phyloP scores from a whole-genome alignment of 306 rosid genomes.

The Leucaena leucocephala region DNA sequence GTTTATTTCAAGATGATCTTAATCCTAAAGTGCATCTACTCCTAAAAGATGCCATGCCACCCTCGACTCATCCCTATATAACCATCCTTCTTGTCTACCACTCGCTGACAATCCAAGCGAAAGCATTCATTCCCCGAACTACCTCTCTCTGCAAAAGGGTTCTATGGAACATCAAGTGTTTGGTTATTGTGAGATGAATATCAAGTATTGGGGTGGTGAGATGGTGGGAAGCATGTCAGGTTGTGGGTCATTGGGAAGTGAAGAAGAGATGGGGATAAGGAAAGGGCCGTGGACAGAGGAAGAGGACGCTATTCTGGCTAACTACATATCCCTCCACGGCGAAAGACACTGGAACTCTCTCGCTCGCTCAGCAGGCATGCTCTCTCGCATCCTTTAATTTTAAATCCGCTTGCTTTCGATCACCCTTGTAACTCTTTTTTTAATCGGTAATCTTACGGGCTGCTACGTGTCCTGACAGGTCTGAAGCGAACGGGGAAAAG shows the following conservation, averaged over 20 bases:
- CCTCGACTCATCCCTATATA: slow-evolving; percentile 24
- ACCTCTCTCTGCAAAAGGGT: background rate
- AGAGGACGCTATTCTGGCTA: slow-evolving; percentile 55
- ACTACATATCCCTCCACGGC: slow-evolving; percentile 48
- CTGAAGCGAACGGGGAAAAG: slow-evolving; percentile 74
- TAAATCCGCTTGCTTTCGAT: background rate
- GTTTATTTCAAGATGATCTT: background rate
- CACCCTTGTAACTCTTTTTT: no score
- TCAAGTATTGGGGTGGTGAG: slow-evolving; percentile 4
- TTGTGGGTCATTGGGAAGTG: slow-evolving; percentile 36
- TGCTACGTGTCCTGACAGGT: slow-evolving; percentile 36
- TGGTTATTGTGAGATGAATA: background rate
- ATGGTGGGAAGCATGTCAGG: slow-evolving; percentile 40
- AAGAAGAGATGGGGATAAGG: slow-evolving; percentile 41
- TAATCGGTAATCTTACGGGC: background rate
- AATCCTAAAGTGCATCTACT: slow-evolving; percentile 38
- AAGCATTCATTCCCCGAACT: background rate
- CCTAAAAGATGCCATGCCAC: slow-evolving; percentile 33
- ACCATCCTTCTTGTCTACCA: background rate
- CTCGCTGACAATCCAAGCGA: background rate
- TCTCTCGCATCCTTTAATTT: background rate
- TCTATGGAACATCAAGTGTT: background rate
- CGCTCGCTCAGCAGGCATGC: slow-evolving; percentile 54
- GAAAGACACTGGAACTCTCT: slow-evolving; percentile 74
- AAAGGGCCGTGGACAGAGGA: slow-evolving; percentile 81